Base-by-base conservation (phyloP, 2,329 filamentous ascomycete species). In the Fonsecaea monophora region DNA sequence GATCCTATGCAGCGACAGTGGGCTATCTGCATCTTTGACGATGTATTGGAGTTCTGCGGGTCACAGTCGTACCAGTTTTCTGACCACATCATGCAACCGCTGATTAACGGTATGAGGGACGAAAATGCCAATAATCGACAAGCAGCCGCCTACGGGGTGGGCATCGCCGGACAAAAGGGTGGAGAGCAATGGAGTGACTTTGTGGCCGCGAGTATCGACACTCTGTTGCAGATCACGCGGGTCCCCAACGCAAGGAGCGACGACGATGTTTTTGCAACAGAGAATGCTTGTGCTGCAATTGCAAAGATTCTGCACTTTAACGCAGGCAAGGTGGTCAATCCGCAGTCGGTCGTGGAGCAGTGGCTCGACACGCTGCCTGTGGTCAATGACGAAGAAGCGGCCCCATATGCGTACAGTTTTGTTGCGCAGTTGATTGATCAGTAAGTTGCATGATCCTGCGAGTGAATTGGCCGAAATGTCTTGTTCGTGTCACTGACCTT, bases 1-100 rank as follows among this genome's bases (percentile, higher is more conserved):
- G 95, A 99, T 77, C 86, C 93, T 0, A 98, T 94, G 18, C 94
- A 98, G 78, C 88, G 95, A 64, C 95, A 99, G 78, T 99, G 95
- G 95, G 94, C 93, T n/a, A 86, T 99, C 62, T 99, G 95, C 83
- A 97, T 99, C 73, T 92, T 97, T 84, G 95, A 99, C 75, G 95
- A 99, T 77, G 94, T 99, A 40, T 86, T 99, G 40, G 95, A 99
- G 78, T 99, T 98, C 82, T 98, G 94, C 77, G 94, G 94, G 0
- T 86, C 90, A 0, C 89, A 96, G 73, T 96, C 92, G 74, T 94
- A 90, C 83, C 88, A 90, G 71, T 99, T 96, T 77, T 89, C 90
- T 75, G 87, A 89, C 72, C 89, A 94, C 75, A 97, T 99, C 74
- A 89, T 94, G 65, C 89, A 93, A 74, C 94, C 95, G 10, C 86